Conservation (phyloP, 2,329 filamentous ascomycete species). For the Fusarium siculi region DNA sequence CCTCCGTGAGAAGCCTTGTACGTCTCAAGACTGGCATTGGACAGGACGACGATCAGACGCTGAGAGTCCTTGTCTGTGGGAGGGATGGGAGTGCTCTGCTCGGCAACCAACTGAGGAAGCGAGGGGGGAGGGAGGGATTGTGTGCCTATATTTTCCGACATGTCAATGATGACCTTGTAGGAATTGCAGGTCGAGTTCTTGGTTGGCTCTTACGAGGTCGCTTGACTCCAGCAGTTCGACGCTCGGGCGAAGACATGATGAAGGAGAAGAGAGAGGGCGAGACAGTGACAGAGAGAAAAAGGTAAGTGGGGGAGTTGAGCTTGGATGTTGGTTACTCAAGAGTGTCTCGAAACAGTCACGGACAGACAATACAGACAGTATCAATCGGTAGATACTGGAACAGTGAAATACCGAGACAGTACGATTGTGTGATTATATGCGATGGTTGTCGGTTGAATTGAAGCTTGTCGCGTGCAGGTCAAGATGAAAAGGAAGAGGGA, state of each 20-base stretch:
- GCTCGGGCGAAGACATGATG: constrained; percentile 55
- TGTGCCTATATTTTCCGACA: constrained; percentile 69
- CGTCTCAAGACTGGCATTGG: constrained; percentile 96
- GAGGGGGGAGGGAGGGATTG: constrained; percentile 94
- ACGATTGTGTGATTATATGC: neutral
- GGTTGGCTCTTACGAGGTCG: constrained; percentile 53
- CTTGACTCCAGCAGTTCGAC: constrained; percentile 54
- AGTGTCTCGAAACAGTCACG: constrained; percentile 7
- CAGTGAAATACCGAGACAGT: neutral
- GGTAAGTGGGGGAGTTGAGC: constrained; percentile 12
- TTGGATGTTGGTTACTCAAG: constrained; percentile 18
- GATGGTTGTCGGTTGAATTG: neutral
- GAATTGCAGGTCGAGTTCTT: neutral
- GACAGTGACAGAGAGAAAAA: constrained; percentile 1
- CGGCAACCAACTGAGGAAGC: constrained; percentile 90
- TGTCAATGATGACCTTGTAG: constrained; percentile 29
- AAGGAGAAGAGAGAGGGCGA: constrained; percentile 1
- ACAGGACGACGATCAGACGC: constrained; percentile 93
- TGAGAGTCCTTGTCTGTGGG: constrained; percentile 89
- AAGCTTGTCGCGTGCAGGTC: constrained; percentile 10
- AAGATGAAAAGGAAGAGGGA: constrained; percentile 11
- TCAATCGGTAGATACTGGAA: neutral
- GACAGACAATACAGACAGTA: constrained; percentile 8
- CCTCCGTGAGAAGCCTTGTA: constrained; percentile 89
- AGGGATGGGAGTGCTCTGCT: constrained; percentile 88